phyloP scores from a whole-genome alignment of 352 stramenopile genomes.

The Phytophthora vignae region DNA sequence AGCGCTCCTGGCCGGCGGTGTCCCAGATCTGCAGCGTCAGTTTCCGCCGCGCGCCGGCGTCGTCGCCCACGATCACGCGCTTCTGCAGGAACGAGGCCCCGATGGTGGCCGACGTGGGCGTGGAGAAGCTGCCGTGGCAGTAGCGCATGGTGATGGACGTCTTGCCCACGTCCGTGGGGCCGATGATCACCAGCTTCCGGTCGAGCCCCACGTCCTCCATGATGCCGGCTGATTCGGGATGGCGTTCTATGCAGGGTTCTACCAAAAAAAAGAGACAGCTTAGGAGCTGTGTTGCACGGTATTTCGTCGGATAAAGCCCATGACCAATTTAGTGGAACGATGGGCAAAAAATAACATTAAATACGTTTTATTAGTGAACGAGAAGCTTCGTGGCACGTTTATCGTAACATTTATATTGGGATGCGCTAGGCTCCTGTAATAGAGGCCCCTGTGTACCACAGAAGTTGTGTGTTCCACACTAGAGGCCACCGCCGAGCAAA shows the following conservation, averaged over 20 bases:
- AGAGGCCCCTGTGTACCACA: too few species aligned
- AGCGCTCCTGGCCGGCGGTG: conserved; percentile 56
- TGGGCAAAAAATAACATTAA: too few species aligned
- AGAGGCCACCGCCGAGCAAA: too few species aligned
- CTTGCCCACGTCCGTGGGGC: conserved; percentile 89
- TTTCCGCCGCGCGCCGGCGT: conserved; percentile 61
- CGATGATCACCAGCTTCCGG: conserved; percentile 91
- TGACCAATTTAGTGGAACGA: too few species aligned
- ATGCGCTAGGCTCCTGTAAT: too few species aligned
- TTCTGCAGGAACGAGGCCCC: conserved; percentile 91
- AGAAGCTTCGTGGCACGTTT: too few species aligned
- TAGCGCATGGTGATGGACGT: conserved; percentile 91
- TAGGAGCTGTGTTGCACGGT: background rate
- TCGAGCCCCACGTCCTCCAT: conserved; percentile 91
- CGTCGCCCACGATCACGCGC: conserved; percentile 72
- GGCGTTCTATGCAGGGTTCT: background rate
- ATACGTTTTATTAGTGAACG: too few species aligned
- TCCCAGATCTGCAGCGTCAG: conserved; percentile 92
- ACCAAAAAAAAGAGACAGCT: background rate
- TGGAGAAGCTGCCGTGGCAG: conserved; percentile 87
- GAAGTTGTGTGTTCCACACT: too few species aligned
- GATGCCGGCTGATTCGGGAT: conserved; percentile 11
- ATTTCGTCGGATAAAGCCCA: background rate
- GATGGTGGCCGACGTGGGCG: conserved; percentile 86
- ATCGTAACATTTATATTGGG: too few species aligned